Evolutionary conservation across 2,329 filamentous ascomycete species (phyloP).

Genomic region (Phaeosphaeriaceae sp.): DNA sequence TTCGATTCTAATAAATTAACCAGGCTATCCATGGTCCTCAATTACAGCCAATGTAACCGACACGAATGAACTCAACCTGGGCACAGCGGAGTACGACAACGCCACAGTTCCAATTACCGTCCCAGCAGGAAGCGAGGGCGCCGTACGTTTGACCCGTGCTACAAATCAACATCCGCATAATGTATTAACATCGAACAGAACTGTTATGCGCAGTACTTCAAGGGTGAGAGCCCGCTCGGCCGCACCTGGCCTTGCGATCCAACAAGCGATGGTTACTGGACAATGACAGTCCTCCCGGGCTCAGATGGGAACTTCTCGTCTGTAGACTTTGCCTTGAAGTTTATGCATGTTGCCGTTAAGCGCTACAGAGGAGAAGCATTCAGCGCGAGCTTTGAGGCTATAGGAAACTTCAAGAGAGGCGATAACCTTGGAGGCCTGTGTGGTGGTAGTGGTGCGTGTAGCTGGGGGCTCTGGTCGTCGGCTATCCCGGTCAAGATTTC

Average conservation of each 20-base stretch:
- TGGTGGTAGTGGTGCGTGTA: conserved; percentile 28
- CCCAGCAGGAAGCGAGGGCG: conserved; percentile 23
- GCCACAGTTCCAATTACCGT: conserved; percentile 19
- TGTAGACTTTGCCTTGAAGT: conserved; percentile 30
- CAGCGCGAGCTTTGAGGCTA: conserved; percentile 19
- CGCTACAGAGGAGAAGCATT: conserved; percentile 18
- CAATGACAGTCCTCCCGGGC: conserved; percentile 25
- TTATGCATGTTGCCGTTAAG: conserved; percentile 26
- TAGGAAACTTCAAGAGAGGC: conserved; percentile 21
- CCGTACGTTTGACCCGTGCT: conserved; percentile 4
- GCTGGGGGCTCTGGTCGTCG: conserved; percentile 15
- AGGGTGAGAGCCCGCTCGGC: conserved; percentile 19
- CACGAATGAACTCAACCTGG: conserved; percentile 30
- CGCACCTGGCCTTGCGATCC: conserved; percentile 35
- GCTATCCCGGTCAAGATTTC: conserved; percentile 6
- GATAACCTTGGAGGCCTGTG: conserved; percentile 23
- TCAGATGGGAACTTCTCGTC: conserved; percentile 7
- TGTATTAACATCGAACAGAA: conserved; percentile 13
- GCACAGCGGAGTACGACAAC: conserved; percentile 6
- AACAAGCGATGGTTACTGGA: conserved; percentile 29
- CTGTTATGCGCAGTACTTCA: conserved; percentile 34
- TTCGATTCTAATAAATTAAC: neutral
- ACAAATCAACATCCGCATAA: neutral
- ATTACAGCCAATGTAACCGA: conserved; percentile 36
- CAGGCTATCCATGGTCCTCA: conserved; percentile 22